Conservation (phyloP, 164 flowering plant species). For the Tinospora cordifolia region DNA sequence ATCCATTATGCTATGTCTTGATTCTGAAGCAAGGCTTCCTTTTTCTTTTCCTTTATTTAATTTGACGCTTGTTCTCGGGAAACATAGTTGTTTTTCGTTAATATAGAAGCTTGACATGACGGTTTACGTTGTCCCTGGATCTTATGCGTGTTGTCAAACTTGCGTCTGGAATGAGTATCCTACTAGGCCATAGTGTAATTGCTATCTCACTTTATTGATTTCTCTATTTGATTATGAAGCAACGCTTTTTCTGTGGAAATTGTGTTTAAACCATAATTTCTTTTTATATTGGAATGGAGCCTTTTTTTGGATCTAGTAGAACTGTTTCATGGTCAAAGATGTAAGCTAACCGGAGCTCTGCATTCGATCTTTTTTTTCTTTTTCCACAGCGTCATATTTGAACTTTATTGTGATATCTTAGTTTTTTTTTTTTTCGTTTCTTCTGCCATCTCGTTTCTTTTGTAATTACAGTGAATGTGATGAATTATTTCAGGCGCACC, state of each 20-base stretch:
- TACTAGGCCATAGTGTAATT: not conserved
- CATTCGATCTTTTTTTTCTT: not conserved
- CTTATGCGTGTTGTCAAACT: not conserved
- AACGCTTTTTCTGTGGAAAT: not conserved
- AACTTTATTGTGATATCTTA: not conserved
- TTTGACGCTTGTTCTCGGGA: not conserved
- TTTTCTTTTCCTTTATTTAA: too few relatives aligned
- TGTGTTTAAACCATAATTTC: not conserved
- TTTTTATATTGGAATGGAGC: not conserved
- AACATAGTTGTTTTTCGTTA: not conserved
- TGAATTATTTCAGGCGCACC: slow-evolving; percentile 25
- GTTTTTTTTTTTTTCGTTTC: not conserved
- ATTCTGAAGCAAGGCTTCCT: not conserved
- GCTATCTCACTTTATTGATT: not conserved
- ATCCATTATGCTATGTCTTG: not conserved
- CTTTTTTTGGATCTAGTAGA: not conserved
- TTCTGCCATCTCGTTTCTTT: not conserved
- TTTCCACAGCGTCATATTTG: not conserved
- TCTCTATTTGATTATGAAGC: not conserved
- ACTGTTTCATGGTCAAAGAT: not conserved
- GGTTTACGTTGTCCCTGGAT: not conserved
- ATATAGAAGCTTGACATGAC: not conserved
- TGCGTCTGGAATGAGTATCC: not conserved
- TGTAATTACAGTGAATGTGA: not conserved
- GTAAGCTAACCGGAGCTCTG: not conserved